These are phyloP conservation scores for Pseudocercospora macadamiae DNA, from an alignment of 2,329 filamentous ascomycete genomes.

Conservation along the genomic window DNA sequence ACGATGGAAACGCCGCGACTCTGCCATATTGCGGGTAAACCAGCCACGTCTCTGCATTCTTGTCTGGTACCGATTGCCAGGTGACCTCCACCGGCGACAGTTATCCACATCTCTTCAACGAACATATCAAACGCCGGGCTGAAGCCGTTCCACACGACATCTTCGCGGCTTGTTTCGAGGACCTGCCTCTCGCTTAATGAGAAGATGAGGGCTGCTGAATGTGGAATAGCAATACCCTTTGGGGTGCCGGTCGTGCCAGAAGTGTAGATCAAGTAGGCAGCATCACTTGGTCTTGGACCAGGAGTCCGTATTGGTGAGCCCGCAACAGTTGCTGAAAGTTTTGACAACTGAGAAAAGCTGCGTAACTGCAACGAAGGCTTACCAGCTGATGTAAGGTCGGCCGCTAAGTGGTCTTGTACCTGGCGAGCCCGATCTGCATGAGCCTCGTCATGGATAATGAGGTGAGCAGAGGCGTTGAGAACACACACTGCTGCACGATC, in stretches of 20 bases:
- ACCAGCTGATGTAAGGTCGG: background rate
- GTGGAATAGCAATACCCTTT: constrained; percentile 32
- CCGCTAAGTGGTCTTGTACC: constrained; percentile 16
- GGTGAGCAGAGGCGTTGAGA: constrained; percentile 21
- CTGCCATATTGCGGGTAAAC: constrained; percentile 24
- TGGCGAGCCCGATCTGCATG: constrained; percentile 23
- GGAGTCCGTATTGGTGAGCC: background rate
- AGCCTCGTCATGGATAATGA: constrained; percentile 24
- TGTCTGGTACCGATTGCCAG: constrained; percentile 27
- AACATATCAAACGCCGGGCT: constrained; percentile 33
- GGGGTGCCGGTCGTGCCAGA: constrained; percentile 34
- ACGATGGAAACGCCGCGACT: constrained; percentile 25
- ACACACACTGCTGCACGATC: constrained; percentile 27
- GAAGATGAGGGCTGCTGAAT: constrained; percentile 27
- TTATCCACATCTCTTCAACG: constrained; percentile 33
- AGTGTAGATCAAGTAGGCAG: constrained; percentile 35
- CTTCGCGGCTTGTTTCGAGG: constrained; percentile 19
- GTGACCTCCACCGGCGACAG: constrained; percentile 28
- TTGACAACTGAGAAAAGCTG: constrained; percentile 16
- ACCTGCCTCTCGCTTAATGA: constrained; percentile 28
- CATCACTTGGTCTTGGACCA: constrained; percentile 22
- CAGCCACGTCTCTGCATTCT: constrained; percentile 25
- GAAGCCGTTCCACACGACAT: constrained; percentile 29
- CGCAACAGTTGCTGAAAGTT: background rate
- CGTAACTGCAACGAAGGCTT: constrained; percentile 13